Base-by-base conservation (phyloP, 352 stramenopile genomes). In the Pythium phragmitis region DNA sequence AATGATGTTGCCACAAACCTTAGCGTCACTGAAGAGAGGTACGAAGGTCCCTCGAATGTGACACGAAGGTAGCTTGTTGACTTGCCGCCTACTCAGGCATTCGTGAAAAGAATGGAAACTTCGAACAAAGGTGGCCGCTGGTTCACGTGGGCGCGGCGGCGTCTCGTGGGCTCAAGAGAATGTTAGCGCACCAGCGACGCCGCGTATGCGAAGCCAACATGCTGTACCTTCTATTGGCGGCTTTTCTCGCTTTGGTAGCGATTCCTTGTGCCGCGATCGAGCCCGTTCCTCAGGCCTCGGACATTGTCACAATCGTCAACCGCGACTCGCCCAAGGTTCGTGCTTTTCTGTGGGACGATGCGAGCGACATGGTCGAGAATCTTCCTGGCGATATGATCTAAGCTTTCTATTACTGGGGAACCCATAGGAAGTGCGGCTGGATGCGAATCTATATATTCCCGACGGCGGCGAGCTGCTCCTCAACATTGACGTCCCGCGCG, bases 371-470 rank as follows among this genome's bases (percentile, higher is more conserved):
- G 9, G 21, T 33, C 2, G 26, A 37, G 9, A 4, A 11, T 33
- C n/a, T 17, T 56, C 1, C n/a, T 7, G 11, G 4, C 14, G 39
- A 7, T 26, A 26, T 30, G 11, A 39, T 42, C 49, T 43, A 43
- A 13, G 4, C 49, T 23, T 16, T 37, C 17, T 60, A 12, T 34
- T 11, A 39, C 34, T 11, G 34, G 52, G 21, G 21, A 19, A 48
- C 12, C 47, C 11, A 11, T 57, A 87, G 73, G 70, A 80, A 30
- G 66, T 93, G 23, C 82, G 76, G 11, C 51, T 93, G 28, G 77
- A 90, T 23, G 82, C 84, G 11, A 91, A 91, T 39, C 57, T 94
- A 7, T 65, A 79, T 49, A 92, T 94, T 26, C 82, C 82, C 0
- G 85, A 91, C 55, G 85, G 80, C 2, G 70, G 82, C 14, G 82